phyloP scores from a whole-genome alignment of 2,329 filamentous ascomycete genomes.

The Trichoderma sp. region DNA sequence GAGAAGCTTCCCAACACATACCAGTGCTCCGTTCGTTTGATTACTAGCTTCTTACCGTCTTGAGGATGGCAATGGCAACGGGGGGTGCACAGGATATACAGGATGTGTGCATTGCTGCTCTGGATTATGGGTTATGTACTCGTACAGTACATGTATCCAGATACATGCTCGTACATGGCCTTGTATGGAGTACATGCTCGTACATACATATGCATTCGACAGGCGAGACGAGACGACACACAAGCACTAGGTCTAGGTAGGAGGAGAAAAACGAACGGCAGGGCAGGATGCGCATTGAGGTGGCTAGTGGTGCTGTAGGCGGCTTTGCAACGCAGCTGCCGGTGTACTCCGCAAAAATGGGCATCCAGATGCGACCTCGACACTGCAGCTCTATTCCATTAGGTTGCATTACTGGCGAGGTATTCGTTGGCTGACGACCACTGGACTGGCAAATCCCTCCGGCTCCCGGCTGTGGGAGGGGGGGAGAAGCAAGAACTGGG shows the following conservation, averaged over 20 bases:
- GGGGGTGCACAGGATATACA: not conserved
- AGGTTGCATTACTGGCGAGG: conserved; percentile 13
- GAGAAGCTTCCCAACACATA: not conserved
- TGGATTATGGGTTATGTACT: not conserved
- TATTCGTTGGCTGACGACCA: conserved; percentile 2
- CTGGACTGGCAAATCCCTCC: conserved; percentile 6
- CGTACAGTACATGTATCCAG: not conserved
- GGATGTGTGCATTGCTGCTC: conserved; percentile 3
- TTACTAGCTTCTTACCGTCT: not conserved
- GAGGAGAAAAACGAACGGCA: not conserved
- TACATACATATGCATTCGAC: not conserved
- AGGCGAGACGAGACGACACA: conserved; percentile 7
- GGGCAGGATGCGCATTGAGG: not conserved
- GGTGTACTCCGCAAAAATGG: conserved; percentile 17
- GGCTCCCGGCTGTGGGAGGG: conserved; percentile 12
- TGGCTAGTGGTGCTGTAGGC: not conserved
- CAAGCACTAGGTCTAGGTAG: not conserved
- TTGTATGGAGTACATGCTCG: not conserved
- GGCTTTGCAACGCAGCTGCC: not conserved
- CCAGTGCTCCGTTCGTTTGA: conserved; percentile 5
- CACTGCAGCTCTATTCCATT: conserved; percentile 12
- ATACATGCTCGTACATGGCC: not conserved
- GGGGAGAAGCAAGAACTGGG: not conserved
- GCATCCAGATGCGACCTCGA: conserved; percentile 8
- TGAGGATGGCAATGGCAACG: not conserved